Base-by-base conservation (phyloP, 768 basidiomycete species). In the Tricholoma hemisulphureum region DNA sequence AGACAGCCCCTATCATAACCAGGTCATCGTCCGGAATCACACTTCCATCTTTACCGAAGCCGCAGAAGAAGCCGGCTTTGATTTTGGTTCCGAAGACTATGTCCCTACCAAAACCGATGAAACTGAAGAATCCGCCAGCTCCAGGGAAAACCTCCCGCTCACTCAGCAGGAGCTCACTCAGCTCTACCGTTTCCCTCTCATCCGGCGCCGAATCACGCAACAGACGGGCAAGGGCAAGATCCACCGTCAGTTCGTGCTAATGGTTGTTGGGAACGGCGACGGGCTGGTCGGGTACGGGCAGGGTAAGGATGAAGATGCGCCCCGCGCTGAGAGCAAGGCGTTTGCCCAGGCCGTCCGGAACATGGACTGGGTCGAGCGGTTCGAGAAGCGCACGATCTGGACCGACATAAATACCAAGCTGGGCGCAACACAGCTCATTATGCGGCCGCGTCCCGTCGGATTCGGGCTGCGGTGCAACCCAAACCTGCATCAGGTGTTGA, bases 181-280 rank as follows among this genome's bases (percentile, higher is more conserved):
- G 26, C 71, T 80, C 54, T 75, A 79, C 60, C 68, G 71, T 39
- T 77, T 78, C 54, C 74, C 77, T 55, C 71, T 84, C 51, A 68
- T 82, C 57, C 69, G 70, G 61, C 81, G 86, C 6, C 75, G 85
- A 39, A 88, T 95, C 63, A 85, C 84, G 4, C 89, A 93, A 60
- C 95, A 98, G 80, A 98, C 95, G 0, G 88, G 89, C 56, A 98
- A 98, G 74, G 97, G 97, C 13, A 96, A 93, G 68, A 88, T 90
- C 59, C 78, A 82, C 24, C 81, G 85, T 16, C 71, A 80, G 52
- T 83, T 83, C 53, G 75, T 77, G 35, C 80, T 91, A 61, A 81
- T 86, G 61, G 83, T 95, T 58, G 84, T 91, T 31, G 93, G 93
- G 2, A 85, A 95, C 67, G 91, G 91, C 2, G 77, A 89, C 32